Conservation (phyloP, 1,139 yeast genomes). For the Trichomonascaceae sp. region DNA sequence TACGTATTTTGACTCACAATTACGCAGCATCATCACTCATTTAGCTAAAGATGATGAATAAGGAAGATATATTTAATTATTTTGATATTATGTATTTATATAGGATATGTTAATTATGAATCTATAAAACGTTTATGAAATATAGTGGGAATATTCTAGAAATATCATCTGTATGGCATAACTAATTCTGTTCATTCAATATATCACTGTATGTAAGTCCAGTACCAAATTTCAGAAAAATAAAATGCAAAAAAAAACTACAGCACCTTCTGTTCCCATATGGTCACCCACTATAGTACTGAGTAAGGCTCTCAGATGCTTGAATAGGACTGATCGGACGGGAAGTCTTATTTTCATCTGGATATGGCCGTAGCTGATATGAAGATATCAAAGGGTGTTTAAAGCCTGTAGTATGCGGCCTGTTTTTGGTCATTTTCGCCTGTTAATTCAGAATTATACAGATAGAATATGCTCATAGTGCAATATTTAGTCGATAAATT, state of each 20-base stretch:
- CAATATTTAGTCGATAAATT: not conserved
- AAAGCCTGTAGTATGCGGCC: not conserved
- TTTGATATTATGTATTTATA: not conserved
- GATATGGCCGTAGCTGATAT: constrained; percentile 10
- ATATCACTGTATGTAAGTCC: not conserved
- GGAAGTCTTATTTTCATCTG: constrained; percentile 9
- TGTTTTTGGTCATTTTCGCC: not conserved
- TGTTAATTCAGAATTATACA: not conserved
- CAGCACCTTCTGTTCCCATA: constrained; percentile 10
- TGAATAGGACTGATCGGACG: constrained; percentile 10
- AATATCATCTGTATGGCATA: not conserved
- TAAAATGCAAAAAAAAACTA: constrained; percentile 2
- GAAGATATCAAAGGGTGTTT: not conserved
- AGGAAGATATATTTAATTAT: not conserved
- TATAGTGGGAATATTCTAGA: not conserved
- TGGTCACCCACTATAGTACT: constrained; percentile 10
- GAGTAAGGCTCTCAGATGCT: constrained; percentile 9
- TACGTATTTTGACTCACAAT: not conserved
- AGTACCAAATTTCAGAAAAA: not conserved
- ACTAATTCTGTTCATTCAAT: not conserved
- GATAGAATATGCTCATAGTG: not conserved
- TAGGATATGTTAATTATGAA: not conserved
- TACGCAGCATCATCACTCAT: not conserved
- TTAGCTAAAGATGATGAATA: no score
- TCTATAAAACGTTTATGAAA: not conserved